Evolutionary conservation across 2,329 filamentous ascomycete species (phyloP), one percentile per base, ranked within the genome.

Genomic region (Cordyceps tenuipes): DNA sequence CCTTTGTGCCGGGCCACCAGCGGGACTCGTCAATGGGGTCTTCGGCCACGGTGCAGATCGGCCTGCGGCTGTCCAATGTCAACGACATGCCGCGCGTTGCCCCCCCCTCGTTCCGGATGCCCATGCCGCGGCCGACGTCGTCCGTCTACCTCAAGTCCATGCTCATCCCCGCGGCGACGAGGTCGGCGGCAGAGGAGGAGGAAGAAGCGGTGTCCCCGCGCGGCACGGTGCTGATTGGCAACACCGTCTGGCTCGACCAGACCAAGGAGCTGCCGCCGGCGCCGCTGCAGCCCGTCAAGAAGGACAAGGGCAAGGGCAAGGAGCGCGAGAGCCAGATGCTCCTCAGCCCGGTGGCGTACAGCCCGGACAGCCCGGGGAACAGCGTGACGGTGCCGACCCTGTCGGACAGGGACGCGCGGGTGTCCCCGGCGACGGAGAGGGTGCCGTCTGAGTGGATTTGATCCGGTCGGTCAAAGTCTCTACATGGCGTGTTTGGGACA

Each of bases 11-110:
- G 12, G 19, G 43, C 12, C 81, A 82, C 66, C 74, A 76, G 19
- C 79, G 85, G 49, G 77, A 83, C 61, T 85, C 84, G 5, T 90
- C 86, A 1, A 76, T 84, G 47, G 77, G 77, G 17, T 89, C 86
- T 49, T 82, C 82, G 10, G 85, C 85, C 26, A 89, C 86, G 0
- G 86, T 90, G 12, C 86, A 89, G 67, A 89, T 90, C 56, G 87
- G 86, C 1, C 76, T 90, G 17, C 81, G 87, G 12, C 76, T 90
- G 59, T 89, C 86, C 29, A 83, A 79, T 58, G 77, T 81, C 36
- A 73, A 79, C 15, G 79, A 83, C 63, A 77, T 82, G 63, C 71
- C 74, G 0, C 73, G 65, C 8, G 48, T 66, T 29, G 47, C 15
- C 43, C n/a, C 26, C 15, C 4, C 34, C 8, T 63, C 69, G 3